Conservation (phyloP, 768 basidiomycete genomes). For the Xerocomellus amylosporus region DNA sequence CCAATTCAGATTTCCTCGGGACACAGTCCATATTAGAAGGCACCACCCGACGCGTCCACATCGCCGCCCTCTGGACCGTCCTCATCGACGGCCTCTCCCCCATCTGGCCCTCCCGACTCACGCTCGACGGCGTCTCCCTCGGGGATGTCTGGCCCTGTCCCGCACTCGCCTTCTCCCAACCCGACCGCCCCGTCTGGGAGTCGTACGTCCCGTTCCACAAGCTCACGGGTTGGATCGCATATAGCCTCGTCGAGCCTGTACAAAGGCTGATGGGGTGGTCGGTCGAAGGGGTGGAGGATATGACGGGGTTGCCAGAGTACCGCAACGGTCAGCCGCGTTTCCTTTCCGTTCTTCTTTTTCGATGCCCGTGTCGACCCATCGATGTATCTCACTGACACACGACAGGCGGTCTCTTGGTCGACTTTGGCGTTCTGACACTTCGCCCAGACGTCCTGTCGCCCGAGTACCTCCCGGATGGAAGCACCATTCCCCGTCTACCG, state of each 20-base stretch:
- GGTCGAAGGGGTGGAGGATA: conserved; percentile 75
- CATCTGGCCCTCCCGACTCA: conserved; percentile 83
- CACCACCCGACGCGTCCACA: conserved; percentile 50
- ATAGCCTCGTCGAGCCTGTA: conserved; percentile 83
- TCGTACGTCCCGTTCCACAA: conserved; percentile 94
- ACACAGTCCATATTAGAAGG: conserved; percentile 46
- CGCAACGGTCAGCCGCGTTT: conserved; percentile 58
- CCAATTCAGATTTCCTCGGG: conserved; percentile 61
- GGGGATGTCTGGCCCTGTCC: conserved; percentile 95
- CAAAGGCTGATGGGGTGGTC: conserved; percentile 75
- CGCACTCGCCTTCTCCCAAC: conserved; percentile 40
- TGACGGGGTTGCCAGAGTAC: conserved; percentile 95
- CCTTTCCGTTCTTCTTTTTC: no score
- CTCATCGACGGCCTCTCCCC: conserved; percentile 80
- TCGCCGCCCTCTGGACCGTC: conserved; percentile 76
- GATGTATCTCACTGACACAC: not conserved
- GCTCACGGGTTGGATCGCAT: conserved; percentile 90
- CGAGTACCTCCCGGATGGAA: conserved; percentile 36
- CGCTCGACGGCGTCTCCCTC: conserved; percentile 64
- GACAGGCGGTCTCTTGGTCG: conserved; percentile 71
- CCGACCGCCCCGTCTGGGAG: conserved; percentile 40
- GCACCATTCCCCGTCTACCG: conserved; percentile 53
- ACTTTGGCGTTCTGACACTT: conserved; percentile 63
- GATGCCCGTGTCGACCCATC: no score
- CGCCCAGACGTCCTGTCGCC: conserved; percentile 27